A percentile compares a stretch with the other conserved stretches of the same genome.
phyloP scores from a whole-genome alignment of 140 eudicot genomes.

The Senecio squalidus region DNA sequence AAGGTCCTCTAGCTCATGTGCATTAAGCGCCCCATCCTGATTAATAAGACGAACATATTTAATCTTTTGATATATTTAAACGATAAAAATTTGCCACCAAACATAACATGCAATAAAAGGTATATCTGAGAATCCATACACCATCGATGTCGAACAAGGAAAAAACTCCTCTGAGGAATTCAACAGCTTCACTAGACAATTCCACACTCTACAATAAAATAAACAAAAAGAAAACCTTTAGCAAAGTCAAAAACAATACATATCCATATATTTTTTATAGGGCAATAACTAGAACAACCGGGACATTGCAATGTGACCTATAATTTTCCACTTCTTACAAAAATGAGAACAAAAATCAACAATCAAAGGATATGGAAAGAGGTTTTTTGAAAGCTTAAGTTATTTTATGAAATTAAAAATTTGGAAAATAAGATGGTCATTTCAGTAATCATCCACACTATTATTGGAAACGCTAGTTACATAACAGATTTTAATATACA shows the following conservation, averaged over 20 bases:
- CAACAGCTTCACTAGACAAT: conserved; percentile 88
- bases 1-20: conserved; percentile 68
- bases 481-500: not conserved
- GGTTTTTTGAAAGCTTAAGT: too few relatives aligned
- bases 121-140: too few relatives aligned
- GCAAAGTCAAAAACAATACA: not conserved
- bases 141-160: conserved; percentile 63
- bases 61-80: not conserved
- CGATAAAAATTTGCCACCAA: not conserved
- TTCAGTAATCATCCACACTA: too few relatives aligned
- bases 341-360: too few relatives aligned
- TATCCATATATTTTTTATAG: too few relatives aligned
- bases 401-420: too few relatives aligned
- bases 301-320: too few relatives aligned
- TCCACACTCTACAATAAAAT: conserved; percentile 84
- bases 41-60: conserved; percentile 6
- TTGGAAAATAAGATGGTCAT: too few relatives aligned
- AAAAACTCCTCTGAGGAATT: conserved; percentile 67
- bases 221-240: conserved; percentile 15
- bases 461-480: not conserved
- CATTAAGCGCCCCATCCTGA: conserved; percentile 81
- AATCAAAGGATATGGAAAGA: too few relatives aligned
- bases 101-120: too few relatives aligned
- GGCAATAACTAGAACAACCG: too few relatives aligned
- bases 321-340: too few relatives aligned